Evolutionary conservation across 2,329 filamentous ascomycete species (phyloP).

Genomic region (Diaporthe sp.): DNA sequence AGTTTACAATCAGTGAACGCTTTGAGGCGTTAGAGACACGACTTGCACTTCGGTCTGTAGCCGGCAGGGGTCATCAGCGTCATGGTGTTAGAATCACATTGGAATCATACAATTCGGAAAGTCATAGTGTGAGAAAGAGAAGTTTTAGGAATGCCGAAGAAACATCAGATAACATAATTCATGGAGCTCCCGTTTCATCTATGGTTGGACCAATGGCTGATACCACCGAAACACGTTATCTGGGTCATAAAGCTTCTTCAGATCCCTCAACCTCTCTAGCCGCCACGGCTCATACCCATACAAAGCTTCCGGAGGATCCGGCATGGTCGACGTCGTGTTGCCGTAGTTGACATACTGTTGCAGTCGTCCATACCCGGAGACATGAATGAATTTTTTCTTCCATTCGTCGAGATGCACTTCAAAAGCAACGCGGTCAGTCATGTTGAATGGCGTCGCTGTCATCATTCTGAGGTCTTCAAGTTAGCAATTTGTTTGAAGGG

Average conservation of each 20-base stretch:
- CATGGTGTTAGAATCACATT: no score
- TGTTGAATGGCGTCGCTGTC: conserved; percentile 11
- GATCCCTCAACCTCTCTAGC: background rate
- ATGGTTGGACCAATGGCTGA: background rate
- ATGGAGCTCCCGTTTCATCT: background rate
- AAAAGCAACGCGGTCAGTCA: background rate
- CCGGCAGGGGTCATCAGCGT: no score
- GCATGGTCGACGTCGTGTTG: conserved; percentile 21
- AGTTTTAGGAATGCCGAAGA: fast-evolving
- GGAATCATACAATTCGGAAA: background rate
- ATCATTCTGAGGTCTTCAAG: background rate
- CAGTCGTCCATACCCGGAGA: conserved; percentile 17
- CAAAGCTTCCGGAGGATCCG: conserved; percentile 7
- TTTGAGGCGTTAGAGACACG: no score
- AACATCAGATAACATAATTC: background rate
- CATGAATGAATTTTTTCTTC: background rate
- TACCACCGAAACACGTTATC: conserved; percentile 26
- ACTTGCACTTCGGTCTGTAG: no score
- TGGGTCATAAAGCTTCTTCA: conserved; percentile 5
- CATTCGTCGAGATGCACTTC: background rate
- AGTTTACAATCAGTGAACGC: background rate
- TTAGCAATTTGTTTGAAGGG: fast-evolving
- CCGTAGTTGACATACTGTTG: conserved; percentile 33
- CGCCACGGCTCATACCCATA: conserved; percentile 32
- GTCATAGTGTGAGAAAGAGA: background rate